Conservation (phyloP, 768 basidiomycete species). For the Favolaschia claudopus region DNA sequence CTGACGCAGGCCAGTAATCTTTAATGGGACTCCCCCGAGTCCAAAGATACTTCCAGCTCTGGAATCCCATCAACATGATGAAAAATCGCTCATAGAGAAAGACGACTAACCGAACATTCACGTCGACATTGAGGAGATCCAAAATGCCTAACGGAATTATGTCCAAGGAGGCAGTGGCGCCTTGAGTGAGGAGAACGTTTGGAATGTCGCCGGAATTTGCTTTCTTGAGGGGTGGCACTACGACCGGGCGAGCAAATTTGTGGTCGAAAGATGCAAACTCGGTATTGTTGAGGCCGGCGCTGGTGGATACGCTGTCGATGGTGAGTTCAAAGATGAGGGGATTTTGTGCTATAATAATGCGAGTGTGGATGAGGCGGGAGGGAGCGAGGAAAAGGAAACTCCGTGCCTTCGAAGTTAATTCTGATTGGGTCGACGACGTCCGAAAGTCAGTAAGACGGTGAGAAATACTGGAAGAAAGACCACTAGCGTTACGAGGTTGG, state of each 20-base stretch:
- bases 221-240: constrained; percentile 56
- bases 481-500: constrained; percentile 46
- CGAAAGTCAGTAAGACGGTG: constrained; percentile 52
- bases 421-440: constrained; percentile 23
- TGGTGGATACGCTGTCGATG: constrained; percentile 47
- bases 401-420: constrained; percentile 46
- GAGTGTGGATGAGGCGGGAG: background rate
- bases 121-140: constrained; percentile 53
- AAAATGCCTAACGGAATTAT: constrained; percentile 64
- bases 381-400: background rate
- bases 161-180: constrained; percentile 53
- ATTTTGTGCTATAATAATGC: constrained; percentile 43
- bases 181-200: constrained; percentile 64
- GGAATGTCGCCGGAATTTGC: constrained; percentile 66
- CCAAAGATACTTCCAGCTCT: constrained; percentile 40
- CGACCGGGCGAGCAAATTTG: constrained; percentile 57
- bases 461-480: background rate
- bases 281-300: constrained; percentile 59
- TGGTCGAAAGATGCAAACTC: constrained; percentile 67
- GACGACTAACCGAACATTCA: constrained; percentile 43
- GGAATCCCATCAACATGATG: background rate
- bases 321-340: constrained; percentile 53
- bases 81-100: background rate
- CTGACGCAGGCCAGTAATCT: constrained; percentile 69
- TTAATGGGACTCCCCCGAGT: constrained; percentile 54